These are phyloP conservation scores for Metarhizium brunneum DNA, from an alignment of 2,329 filamentous ascomycete species.

Conservation along the genomic window DNA sequence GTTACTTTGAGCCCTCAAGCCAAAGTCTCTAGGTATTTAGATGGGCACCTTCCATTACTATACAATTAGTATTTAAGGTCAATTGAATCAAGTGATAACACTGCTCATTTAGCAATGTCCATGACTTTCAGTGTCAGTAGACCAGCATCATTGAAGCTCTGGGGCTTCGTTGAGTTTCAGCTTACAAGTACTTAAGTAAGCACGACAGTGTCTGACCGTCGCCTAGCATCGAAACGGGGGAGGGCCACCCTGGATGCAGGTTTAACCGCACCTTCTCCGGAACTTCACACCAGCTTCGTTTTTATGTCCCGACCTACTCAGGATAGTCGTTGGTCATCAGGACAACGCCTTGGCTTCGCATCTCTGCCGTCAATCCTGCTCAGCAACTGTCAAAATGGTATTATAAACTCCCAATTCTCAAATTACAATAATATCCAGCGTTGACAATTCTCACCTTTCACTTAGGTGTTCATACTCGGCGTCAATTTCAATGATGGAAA, in stretches of 20 bases:
- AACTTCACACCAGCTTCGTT: not conserved
- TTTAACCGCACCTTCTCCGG: conserved; percentile 20
- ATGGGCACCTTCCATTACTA: no score
- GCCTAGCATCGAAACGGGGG: no score
- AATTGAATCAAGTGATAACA: no score
- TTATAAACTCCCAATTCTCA: not conserved
- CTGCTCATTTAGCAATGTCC: no score
- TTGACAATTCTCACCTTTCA: not conserved
- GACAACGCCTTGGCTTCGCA: not conserved
- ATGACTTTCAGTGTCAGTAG: no score
- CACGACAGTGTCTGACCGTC: not conserved
- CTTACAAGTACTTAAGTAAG: not conserved
- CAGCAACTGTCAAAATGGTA: conserved; percentile 1
- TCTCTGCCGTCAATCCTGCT: not conserved
- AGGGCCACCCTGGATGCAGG: no score
- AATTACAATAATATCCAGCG: not conserved
- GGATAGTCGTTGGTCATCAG: no score
- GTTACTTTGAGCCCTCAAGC: no score
- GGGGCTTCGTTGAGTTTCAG: not conserved
- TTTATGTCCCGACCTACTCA: not conserved
- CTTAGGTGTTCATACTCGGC: conserved; percentile 74
- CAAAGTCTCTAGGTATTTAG: no score
- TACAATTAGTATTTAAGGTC: no score
- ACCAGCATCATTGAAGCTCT: no score
- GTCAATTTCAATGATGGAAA: conserved; percentile 76